phyloP scores from a whole-genome alignment of 2,329 filamentous ascomycete genomes.

The Alternaria sp. region DNA sequence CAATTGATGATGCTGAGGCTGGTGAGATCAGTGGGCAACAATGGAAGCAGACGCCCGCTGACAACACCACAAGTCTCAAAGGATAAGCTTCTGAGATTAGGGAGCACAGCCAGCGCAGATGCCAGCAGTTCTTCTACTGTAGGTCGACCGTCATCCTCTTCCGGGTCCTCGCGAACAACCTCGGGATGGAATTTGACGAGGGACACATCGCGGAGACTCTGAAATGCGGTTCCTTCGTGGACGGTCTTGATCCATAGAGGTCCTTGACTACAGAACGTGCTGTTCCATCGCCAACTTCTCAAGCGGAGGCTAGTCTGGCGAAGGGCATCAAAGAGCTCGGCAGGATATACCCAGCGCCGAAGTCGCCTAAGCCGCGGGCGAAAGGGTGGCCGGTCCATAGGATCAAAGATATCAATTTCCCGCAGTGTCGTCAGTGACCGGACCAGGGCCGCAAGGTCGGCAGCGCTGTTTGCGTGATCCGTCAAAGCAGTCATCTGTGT shows the following conservation, averaged over 20 bases:
- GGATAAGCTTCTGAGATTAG: constrained; percentile 68
- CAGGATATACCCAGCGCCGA: constrained; percentile 71
- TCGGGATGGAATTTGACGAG: constrained; percentile 45
- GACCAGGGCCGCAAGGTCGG: constrained; percentile 66
- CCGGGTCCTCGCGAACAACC: constrained; percentile 15
- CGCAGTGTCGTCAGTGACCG: constrained; percentile 69
- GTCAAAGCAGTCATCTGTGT: constrained; percentile 62
- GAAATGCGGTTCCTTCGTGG: constrained; percentile 55
- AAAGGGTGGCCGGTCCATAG: constrained; percentile 71
- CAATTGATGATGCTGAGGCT: constrained; percentile 81
- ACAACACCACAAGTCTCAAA: constrained; percentile 78
- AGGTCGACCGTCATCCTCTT: constrained; percentile 23
- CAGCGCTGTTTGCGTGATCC: constrained; percentile 59
- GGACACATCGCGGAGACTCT: constrained; percentile 44
- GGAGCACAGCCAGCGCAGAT: constrained; percentile 63
- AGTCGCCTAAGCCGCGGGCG: constrained; percentile 60
- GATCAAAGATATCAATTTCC: constrained; percentile 74
- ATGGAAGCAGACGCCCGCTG: constrained; percentile 70
- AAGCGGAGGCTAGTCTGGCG: constrained; percentile 56
- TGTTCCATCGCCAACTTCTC: constrained; percentile 64
- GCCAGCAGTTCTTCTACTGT: constrained; percentile 53
- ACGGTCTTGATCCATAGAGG: constrained; percentile 47
- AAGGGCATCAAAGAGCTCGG: constrained; percentile 69
- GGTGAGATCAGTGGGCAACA: constrained; percentile 69
- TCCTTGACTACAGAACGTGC: constrained; percentile 50